Conservation (phyloP, 176 grass and related monocot species). For the Bolboschoenus planiculmis region DNA sequence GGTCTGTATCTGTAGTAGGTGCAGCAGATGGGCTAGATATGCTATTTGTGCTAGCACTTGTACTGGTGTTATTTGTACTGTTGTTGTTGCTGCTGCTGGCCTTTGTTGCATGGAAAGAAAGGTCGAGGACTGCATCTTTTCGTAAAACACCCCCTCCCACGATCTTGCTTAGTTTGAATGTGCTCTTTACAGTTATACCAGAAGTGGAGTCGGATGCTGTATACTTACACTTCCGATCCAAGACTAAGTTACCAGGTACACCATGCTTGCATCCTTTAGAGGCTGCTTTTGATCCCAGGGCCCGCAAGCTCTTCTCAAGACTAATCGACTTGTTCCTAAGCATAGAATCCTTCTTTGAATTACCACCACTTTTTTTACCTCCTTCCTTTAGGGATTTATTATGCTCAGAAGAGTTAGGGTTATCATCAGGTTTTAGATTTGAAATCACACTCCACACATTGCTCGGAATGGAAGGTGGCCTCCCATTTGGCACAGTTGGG, state of each 20-base stretch:
- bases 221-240: conserved; percentile 64
- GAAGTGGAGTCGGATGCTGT: conserved; percentile 42
- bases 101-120: conserved; percentile 56
- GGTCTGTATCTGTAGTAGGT: conserved; percentile 53
- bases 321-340: conserved; percentile 75
- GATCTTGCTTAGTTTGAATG: conserved; percentile 52
- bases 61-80: conserved; percentile 34
- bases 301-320: conserved; percentile 81
- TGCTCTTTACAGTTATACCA: conserved; percentile 44
- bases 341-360: conserved; percentile 69
- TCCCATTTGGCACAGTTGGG: conserved; percentile 33
- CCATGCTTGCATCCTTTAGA: conserved; percentile 65
- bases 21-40: conserved; percentile 17
- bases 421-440: conserved; percentile 56
- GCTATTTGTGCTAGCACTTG: conserved; percentile 38
- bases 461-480: conserved; percentile 38
- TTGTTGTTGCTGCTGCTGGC: conserved; percentile 38
- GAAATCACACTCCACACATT: conserved; percentile 42
- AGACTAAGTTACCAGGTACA: conserved; percentile 34
- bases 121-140: conserved; percentile 45
- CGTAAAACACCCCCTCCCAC: conserved; percentile 40
- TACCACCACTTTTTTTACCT: conserved; percentile 39
- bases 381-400: conserved; percentile 54
- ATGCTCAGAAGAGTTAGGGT: conserved; percentile 28
- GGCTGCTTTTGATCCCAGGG: conserved; percentile 76